Evolutionary conservation across 768 basidiomycete genomes (phyloP).

Genomic region (Phanerochaete sordida): DNA sequence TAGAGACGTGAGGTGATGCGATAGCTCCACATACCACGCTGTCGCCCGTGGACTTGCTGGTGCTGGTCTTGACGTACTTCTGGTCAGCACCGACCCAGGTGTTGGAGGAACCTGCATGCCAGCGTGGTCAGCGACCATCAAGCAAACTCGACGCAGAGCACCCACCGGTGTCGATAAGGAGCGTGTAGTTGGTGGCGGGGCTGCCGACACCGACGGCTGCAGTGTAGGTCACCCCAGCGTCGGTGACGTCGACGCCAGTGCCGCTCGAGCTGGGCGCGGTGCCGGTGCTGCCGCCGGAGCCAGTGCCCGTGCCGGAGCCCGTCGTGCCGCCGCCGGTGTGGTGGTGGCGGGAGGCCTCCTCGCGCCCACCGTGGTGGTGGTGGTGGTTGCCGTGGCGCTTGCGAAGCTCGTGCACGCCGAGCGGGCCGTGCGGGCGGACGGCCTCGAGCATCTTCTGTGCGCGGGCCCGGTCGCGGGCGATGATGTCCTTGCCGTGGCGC

Average conservation of each 20-base stretch:
- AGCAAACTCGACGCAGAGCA: not conserved
- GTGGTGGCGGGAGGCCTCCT: too few relatives aligned
- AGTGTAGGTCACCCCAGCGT: conserved; percentile 56
- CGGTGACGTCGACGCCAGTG: conserved; percentile 51
- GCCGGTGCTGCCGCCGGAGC: conserved; percentile 5
- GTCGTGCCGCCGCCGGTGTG: conserved; percentile 12
- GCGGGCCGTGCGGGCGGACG: conserved; percentile 51
- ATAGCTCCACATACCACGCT: conserved; percentile 25
- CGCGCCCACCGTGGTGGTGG: conserved; percentile 19
- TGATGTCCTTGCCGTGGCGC: conserved; percentile 42
- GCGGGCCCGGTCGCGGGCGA: conserved; percentile 50
- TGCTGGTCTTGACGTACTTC: conserved; percentile 41
- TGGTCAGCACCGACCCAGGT: conserved; percentile 56
- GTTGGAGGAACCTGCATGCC: conserved; percentile 38
- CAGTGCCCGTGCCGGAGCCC: conserved; percentile 6
- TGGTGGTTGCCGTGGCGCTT: conserved; percentile 24
- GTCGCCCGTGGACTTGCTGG: conserved; percentile 39
- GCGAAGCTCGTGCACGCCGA: conserved; percentile 27
- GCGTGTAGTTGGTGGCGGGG: conserved; percentile 44
- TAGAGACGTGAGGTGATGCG: not conserved
- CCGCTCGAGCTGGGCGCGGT: conserved; percentile 12
- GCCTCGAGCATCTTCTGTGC: conserved; percentile 55
- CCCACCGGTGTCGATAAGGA: conserved; percentile 58
- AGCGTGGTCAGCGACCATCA: not conserved
- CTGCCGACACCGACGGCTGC: conserved; percentile 48